These are phyloP conservation scores for Lunasporangiospora selenospora DNA, from an alignment of 192 early-diverging fungal species.

Conservation along the genomic window DNA sequence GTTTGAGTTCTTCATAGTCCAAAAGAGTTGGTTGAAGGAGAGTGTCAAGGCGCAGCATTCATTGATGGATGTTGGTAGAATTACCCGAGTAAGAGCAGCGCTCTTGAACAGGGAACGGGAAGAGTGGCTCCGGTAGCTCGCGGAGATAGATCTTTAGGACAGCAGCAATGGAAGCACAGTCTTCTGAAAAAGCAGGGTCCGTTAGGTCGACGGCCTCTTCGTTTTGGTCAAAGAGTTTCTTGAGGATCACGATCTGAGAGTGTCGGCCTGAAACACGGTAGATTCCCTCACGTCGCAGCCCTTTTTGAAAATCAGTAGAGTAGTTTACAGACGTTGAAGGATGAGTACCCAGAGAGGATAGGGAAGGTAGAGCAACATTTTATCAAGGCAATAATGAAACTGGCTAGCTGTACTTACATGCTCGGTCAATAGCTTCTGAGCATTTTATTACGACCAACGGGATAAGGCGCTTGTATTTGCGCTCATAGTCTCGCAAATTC, in stretches of 20 bases:
- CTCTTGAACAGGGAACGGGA: constrained; percentile 60
- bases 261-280: constrained; percentile 44
- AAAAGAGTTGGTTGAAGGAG: not conserved
- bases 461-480: constrained; percentile 23
- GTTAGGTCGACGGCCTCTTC: constrained; percentile 35
- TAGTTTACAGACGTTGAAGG: too few species aligned
- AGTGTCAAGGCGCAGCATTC: not conserved
- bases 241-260: constrained; percentile 39
- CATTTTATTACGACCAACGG: constrained; percentile 39
- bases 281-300: constrained; percentile 31
- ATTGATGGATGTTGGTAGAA: constrained; percentile 5
- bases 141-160: constrained; percentile 72
- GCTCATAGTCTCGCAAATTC: constrained; percentile 22
- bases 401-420: constrained; percentile 19
- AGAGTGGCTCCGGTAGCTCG: constrained; percentile 67
- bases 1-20: not conserved
- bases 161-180: constrained; percentile 64
- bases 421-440: constrained; percentile 34
- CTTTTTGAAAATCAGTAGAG: not conserved
- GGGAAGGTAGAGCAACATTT: not conserved
- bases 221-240: constrained; percentile 27
- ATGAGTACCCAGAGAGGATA: too few species aligned
- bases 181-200: constrained; percentile 47
- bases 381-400: too few species aligned
- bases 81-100: constrained; percentile 63